Conservation (phyloP, 768 basidiomycete species). For the Scleroderma citrinum region DNA sequence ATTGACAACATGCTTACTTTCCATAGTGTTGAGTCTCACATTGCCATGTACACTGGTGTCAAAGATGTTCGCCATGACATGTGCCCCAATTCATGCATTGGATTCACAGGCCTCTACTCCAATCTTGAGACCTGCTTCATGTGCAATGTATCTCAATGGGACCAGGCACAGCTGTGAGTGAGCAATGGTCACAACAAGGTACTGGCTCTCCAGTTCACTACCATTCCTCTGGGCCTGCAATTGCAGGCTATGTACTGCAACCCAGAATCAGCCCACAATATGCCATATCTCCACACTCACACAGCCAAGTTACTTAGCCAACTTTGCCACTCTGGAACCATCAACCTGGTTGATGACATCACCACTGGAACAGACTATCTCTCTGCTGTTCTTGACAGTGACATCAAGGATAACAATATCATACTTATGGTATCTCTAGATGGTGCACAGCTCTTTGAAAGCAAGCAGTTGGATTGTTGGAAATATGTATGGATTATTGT, state of each 20-base stretch:
- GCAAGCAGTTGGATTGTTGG: slow-evolving; percentile 26
- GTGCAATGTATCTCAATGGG: slow-evolving; percentile 23
- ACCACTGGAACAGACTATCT: not conserved
- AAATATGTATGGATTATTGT: slow-evolving; percentile 33
- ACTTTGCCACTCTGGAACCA: not conserved
- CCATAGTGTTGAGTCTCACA: slow-evolving; percentile 3
- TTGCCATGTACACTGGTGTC: slow-evolving; percentile 4
- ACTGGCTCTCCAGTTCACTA: slow-evolving; percentile 7
- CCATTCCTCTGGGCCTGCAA: slow-evolving; percentile 16
- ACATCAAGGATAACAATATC: slow-evolving; percentile 16
- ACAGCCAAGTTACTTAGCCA: slow-evolving; percentile 4
- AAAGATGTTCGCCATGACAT: slow-evolving; percentile 6
- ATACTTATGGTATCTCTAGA: slow-evolving; percentile 33
- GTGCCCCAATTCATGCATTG: slow-evolving; percentile 15
- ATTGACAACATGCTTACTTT: slow-evolving; percentile 10
- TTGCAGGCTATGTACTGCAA: slow-evolving; percentile 31
- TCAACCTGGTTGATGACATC: slow-evolving; percentile 5
- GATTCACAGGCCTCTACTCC: slow-evolving; percentile 18
- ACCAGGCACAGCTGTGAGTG: not conserved
- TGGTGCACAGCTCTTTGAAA: slow-evolving; percentile 30
- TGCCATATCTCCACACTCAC: slow-evolving; percentile 3
- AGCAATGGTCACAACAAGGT: slow-evolving; percentile 4
- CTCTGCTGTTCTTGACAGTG: not conserved
- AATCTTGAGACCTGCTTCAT: slow-evolving; percentile 8
- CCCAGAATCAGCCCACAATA: not conserved